Conservation (phyloP, 352 stramenopile genomes). For the Globisporangium barbulae region DNA sequence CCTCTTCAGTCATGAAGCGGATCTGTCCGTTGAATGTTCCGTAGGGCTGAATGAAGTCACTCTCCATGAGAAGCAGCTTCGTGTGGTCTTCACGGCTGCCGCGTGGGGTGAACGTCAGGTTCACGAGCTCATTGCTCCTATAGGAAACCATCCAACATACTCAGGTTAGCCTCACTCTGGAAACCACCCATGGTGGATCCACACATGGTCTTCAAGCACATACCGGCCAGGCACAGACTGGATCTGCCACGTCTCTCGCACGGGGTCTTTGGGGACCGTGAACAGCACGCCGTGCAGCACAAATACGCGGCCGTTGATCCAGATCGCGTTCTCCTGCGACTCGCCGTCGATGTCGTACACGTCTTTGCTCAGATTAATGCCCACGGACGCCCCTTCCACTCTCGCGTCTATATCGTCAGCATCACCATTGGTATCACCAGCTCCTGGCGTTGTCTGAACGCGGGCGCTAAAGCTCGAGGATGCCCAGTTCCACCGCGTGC, state of each 20-base stretch:
- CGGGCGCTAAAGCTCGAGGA: conserved; percentile 32
- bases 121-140: conserved; percentile 17
- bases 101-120: conserved; percentile 30
- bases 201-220: neutral
- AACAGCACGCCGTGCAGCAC: conserved; percentile 36
- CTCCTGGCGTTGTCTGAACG: conserved; percentile 17
- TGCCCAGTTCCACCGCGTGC: conserved; percentile 40
- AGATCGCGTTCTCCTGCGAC: conserved; percentile 49
- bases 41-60: conserved; percentile 44
- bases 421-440: neutral
- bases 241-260: conserved; percentile 22
- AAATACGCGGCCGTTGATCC: conserved; percentile 37
- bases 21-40: conserved; percentile 25
- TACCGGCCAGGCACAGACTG: conserved; percentile 10
- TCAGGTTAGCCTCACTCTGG: neutral
- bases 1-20: conserved; percentile 13
- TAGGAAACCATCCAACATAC: neutral
- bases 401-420: neutral
- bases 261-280: conserved; percentile 18
- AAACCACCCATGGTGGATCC: neutral
- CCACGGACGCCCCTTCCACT: conserved; percentile 20
- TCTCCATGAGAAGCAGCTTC: conserved; percentile 27
- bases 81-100: conserved; percentile 33
- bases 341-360: conserved; percentile 51
- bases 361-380: conserved; percentile 44